These are phyloP conservation scores for Talaromyces sp. DNA, from an alignment of 2,329 filamentous ascomycete genomes.

Conservation along the genomic window DNA sequence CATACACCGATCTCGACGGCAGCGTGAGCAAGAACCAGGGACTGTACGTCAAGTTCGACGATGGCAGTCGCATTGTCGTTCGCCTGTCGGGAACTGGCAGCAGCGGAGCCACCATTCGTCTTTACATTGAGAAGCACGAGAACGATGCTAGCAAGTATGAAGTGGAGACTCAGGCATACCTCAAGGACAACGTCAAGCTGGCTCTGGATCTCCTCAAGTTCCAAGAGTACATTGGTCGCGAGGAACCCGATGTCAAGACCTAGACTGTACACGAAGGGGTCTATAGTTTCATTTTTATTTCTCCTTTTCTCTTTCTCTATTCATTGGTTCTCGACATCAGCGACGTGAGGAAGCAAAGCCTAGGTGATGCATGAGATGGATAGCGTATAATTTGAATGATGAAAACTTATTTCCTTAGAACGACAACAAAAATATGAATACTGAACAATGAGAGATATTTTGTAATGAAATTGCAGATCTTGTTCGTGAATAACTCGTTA, in stretches of 20 bases:
- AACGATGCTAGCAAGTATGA: conserved; percentile 71
- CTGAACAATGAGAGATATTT: background rate
- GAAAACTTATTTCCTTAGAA: background rate
- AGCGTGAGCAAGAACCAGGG: conserved; percentile 95
- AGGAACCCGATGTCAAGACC: conserved; percentile 94
- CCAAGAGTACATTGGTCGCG: conserved; percentile 86
- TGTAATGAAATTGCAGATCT: background rate
- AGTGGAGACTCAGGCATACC: conserved; percentile 66
- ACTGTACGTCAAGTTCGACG: conserved; percentile 88
- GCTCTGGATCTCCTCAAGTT: conserved; percentile 83
- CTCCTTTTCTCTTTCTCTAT: background rate
- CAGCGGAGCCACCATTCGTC: conserved; percentile 88
- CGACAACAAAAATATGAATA: background rate
- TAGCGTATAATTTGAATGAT: background rate
- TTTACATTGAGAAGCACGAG: conserved; percentile 97
- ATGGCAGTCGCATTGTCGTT: conserved; percentile 90
- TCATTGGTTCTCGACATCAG: background rate
- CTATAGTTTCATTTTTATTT: background rate
- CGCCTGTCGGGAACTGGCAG: conserved; percentile 92
- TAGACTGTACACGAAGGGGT: conserved; percentile 39
- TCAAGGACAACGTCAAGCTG: conserved; percentile 82
- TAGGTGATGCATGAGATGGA: background rate
- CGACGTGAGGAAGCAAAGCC: background rate
- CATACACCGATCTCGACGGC: conserved; percentile 97
- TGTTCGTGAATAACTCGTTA: conserved; percentile 3